Evolutionary conservation across 2,329 filamentous ascomycete species (phyloP).

Genomic region (Colletotrichum cordylinicola): DNA sequence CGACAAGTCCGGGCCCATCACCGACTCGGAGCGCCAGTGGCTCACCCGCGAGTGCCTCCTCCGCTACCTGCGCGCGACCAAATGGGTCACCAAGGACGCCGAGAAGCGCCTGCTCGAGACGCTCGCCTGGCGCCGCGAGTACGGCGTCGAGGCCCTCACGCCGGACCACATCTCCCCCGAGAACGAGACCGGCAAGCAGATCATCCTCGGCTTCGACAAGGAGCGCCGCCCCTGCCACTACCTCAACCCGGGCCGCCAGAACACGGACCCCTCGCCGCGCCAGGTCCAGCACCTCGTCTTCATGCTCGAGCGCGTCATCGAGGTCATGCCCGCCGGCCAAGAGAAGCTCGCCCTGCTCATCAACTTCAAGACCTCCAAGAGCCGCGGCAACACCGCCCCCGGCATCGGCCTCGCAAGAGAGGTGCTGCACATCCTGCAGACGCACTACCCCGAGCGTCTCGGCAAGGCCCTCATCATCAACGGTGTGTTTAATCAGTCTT

Average conservation of each 20-base stretch:
- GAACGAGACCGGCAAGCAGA: conserved; percentile 96
- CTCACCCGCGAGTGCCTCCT: conserved; percentile 91
- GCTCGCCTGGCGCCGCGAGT: conserved; percentile 88
- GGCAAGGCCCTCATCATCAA: conserved; percentile 91
- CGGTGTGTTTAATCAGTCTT: conserved; percentile 53
- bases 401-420: conserved; percentile 78
- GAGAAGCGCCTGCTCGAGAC: conserved; percentile 82
- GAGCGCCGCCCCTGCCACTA: conserved; percentile 88
- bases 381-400: conserved; percentile 75
- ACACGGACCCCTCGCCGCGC: conserved; percentile 83
- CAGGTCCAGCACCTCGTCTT: conserved; percentile 95
- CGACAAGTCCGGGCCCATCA: conserved; percentile 68
- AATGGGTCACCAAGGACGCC: conserved; percentile 82
- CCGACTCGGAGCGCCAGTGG: conserved; percentile 85
- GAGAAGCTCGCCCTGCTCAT: conserved; percentile 88
- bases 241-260: conserved; percentile 87
- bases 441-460: conserved; percentile 92
- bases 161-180: conserved; percentile 90
- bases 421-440: conserved; percentile 90
- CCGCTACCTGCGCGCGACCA: conserved; percentile 91
- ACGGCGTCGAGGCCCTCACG: conserved; percentile 80
- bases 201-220: conserved; percentile 87
- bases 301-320: conserved; percentile 91
- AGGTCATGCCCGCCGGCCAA: conserved; percentile 85
- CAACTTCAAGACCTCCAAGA: conserved; percentile 85